Conservation (phyloP, 331 rosid species). For the Stylosanthes scabra region DNA sequence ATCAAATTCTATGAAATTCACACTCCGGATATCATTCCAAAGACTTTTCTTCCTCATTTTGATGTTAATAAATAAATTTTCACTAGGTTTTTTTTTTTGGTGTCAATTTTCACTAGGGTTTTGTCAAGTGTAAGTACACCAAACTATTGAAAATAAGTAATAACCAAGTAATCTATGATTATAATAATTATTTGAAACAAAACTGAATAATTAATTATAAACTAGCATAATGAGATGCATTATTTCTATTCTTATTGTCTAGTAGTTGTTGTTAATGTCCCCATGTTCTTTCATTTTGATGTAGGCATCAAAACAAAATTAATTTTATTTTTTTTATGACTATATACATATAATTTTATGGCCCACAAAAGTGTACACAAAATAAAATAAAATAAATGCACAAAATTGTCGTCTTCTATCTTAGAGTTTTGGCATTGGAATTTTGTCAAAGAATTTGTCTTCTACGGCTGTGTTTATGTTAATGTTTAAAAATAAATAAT, state of each 20-base stretch:
- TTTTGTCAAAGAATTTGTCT: background rate
- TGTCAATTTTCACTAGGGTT: no score
- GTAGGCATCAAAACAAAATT: constrained; percentile 3
- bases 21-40: no score
- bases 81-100: no score
- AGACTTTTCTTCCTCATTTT: background rate
- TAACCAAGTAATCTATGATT: background rate
- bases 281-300: background rate
- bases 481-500: no score
- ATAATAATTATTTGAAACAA: background rate
- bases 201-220: background rate
- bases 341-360: background rate
- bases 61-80: background rate
- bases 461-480: background rate
- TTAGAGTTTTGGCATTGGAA: background rate
- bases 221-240: background rate
- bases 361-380: background rate
- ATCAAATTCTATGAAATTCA: no score
- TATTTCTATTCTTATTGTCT: background rate
- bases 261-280: background rate
- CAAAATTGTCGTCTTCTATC: background rate
- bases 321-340: background rate
- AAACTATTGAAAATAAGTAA: no score
- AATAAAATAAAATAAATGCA: background rate
- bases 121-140: background rate